Percentiles rank a stretch among this genome's conserved stretches.
These are phyloP conservation scores for Chlorella sp. DNA, from an alignment of 139 green algal genomes.

Conservation along the genomic window DNA sequence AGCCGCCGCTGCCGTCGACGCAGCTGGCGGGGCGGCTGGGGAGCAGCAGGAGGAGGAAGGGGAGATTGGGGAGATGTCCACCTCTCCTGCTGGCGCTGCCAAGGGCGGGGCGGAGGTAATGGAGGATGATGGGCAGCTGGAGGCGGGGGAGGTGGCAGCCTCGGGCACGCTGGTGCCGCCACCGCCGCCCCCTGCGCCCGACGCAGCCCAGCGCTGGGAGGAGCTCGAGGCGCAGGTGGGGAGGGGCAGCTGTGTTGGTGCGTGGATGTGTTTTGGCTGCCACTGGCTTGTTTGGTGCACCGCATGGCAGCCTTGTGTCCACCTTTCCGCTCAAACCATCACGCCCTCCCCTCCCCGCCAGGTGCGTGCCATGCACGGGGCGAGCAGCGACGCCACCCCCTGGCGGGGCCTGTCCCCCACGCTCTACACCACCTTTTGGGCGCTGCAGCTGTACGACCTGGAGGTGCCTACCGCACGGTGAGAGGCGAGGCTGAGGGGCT, in stretches of 20 bases:
- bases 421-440: conserved; percentile 83
- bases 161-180: neutral
- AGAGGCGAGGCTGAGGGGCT: too few species aligned
- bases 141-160: conserved; percentile 15
- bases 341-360: neutral
- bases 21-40: too few species aligned
- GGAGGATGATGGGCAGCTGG: conserved; percentile 28
- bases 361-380: conserved; percentile 2
- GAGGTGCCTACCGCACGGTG: conserved; percentile 49
- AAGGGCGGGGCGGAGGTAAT: neutral
- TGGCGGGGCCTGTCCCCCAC: conserved; percentile 54
- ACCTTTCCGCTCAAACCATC: too few species aligned
- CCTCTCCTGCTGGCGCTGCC: neutral
- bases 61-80: conserved; percentile 12
- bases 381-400: conserved; percentile 38
- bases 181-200: neutral
- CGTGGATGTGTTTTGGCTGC: too few species aligned
- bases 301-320: too few species aligned
- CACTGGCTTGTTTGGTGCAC: too few species aligned
- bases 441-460: conserved; percentile 72
- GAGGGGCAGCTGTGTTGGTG: too few species aligned
- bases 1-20: neutral
- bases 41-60: conserved; percentile 24
- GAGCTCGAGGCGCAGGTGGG: conserved; percentile 35
- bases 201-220: conserved; percentile 7